phyloP scores from a whole-genome alignment of 176 grass and related monocot genomes.

The Leersia perrieri region DNA sequence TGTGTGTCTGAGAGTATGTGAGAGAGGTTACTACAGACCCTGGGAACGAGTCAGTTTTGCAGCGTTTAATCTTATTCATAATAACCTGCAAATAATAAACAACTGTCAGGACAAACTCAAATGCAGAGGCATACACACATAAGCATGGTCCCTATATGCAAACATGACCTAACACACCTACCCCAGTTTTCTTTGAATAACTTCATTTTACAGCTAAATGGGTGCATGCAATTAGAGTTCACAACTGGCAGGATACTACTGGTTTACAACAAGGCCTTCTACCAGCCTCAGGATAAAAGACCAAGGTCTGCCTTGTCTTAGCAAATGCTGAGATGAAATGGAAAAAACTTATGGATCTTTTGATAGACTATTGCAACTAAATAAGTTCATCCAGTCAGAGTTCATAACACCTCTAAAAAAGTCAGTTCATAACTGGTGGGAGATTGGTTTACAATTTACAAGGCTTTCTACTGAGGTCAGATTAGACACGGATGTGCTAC shows the following conservation, averaged over 20 bases:
- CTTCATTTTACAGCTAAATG: neutral
- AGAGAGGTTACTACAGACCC: conserved; percentile 49
- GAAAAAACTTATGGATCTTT: neutral
- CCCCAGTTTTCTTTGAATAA: neutral
- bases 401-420: too few species aligned
- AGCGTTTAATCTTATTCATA: conserved; percentile 91
- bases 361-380: neutral
- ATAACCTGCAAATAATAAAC: conserved; percentile 59
- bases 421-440: too few species aligned
- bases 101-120: conserved; percentile 30
- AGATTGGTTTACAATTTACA: too few species aligned
- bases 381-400: too few species aligned
- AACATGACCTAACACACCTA: neutral
- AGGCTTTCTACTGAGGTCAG: too few species aligned
- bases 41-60: conserved; percentile 89
- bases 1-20: neutral
- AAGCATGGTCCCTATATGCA: neutral
- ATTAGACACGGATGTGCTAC: too few species aligned
- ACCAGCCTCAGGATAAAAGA: neutral
- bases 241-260: neutral
- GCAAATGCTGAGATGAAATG: neutral
- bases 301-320: neutral
- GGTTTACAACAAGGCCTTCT: neutral
- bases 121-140: conserved; percentile 8
- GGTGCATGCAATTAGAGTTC: neutral